Percentiles rank a stretch among this genome's conserved stretches.
phyloP scores from a whole-genome alignment of 2,329 filamentous ascomycete genomes.

The Ophiostoma sp. region DNA sequence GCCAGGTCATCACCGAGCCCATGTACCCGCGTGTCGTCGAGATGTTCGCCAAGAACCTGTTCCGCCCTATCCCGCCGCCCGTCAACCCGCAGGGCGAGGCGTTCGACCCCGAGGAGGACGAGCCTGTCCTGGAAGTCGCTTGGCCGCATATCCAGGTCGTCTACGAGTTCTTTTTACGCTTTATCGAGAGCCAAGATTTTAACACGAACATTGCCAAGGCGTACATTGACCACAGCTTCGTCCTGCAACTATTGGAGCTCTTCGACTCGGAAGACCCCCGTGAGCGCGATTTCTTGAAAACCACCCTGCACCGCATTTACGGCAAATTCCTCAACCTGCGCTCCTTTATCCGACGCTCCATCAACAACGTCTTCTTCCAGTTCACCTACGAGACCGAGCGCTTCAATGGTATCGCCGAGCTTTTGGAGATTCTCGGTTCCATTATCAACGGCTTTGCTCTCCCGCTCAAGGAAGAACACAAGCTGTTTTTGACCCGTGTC shows the following conservation, averaged over 20 bases:
- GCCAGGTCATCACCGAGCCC: slow-evolving; percentile 95
- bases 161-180: slow-evolving; percentile 97
- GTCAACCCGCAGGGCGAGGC: slow-evolving; percentile 98
- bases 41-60: slow-evolving; percentile 99
- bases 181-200: slow-evolving; percentile 99
- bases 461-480: slow-evolving; percentile 97
- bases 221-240: slow-evolving; percentile 97
- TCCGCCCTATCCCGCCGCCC: slow-evolving; percentile 92
- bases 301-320: slow-evolving; percentile 95
- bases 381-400: slow-evolving; percentile 98
- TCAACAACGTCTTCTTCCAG: slow-evolving; percentile 99
- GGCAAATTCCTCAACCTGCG: slow-evolving; percentile 97
- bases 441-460: slow-evolving; percentile 99
- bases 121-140: slow-evolving; percentile 94
- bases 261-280: slow-evolving; percentile 98
- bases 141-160: slow-evolving; percentile 99
- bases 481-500: slow-evolving; percentile 92
- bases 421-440: slow-evolving; percentile 93
- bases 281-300: slow-evolving; percentile 97
- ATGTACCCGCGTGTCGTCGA: slow-evolving; percentile 99
- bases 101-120: slow-evolving; percentile 97
- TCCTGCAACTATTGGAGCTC: slow-evolving; percentile 91
- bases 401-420: slow-evolving; percentile 96
- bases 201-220: slow-evolving; percentile 99
- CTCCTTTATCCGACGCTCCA: slow-evolving; percentile 95